These are phyloP conservation scores for Globisporangium carolinianum DNA, from an alignment of 352 stramenopile species.

Conservation along the genomic window DNA sequence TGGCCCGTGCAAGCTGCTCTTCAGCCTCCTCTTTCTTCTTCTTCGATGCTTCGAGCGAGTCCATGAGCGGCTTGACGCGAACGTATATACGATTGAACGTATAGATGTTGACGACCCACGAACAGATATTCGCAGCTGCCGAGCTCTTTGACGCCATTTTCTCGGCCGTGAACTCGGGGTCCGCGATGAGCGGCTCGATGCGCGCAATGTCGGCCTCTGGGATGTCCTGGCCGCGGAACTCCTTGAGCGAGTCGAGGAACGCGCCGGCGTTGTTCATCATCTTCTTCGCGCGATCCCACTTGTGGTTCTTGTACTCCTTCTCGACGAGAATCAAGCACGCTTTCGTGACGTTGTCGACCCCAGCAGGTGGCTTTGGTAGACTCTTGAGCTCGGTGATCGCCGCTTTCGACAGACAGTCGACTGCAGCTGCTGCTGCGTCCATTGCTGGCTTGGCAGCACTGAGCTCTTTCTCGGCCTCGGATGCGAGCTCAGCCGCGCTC, in stretches of 20 bases:
- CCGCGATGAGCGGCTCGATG: conserved; percentile 88
- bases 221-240: conserved; percentile 93
- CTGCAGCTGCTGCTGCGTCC: conserved; percentile 91
- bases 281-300: conserved; percentile 97
- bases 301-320: conserved; percentile 98
- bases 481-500: conserved; percentile 90
- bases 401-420: conserved; percentile 95
- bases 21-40: conserved; percentile 92
- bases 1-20: conserved; percentile 87
- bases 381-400: conserved; percentile 97
- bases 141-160: conserved; percentile 97
- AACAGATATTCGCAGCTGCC: conserved; percentile 95
- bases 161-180: conserved; percentile 92
- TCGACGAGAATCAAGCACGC: conserved; percentile 95
- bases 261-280: conserved; percentile 98
- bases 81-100: conserved; percentile 99
- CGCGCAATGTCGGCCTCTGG: conserved; percentile 91
- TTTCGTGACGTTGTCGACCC: conserved; percentile 96
- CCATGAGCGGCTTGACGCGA: conserved; percentile 98
- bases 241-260: conserved; percentile 91
- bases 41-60: conserved; percentile 92
- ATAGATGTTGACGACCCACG: conserved; percentile 98
- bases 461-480: conserved; percentile 92
- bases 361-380: conserved; percentile 91
- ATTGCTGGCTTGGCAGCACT: conserved; percentile 95